Base-by-base conservation (phyloP, 192 early-diverging fungal genomes). In the Umbelopsis sp. region DNA sequence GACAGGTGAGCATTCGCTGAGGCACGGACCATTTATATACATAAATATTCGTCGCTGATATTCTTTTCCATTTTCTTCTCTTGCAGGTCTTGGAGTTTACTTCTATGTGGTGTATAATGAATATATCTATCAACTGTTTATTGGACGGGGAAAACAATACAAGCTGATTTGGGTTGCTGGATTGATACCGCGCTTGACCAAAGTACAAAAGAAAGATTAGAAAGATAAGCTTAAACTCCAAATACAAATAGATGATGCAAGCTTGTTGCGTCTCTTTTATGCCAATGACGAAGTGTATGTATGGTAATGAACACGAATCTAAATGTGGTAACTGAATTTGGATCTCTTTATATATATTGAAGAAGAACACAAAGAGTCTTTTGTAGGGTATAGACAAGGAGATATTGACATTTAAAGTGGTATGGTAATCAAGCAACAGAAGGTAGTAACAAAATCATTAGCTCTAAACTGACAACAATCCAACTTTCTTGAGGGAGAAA, bases 1-100 rank as follows among this genome's bases (percentile, higher is more conserved):
- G 38, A 89, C 89, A 16, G 88, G 74, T 69, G 43, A 66, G 3
- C n/a, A n/a, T n/a, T n/a, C n/a, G n/a, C n/a, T n/a, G n/a, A n/a
- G 38, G 2, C 38, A 3, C 12, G 38, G n/a, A n/a, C 5, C 2
- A 41, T 41, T 11, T 6, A 41, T 38, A 8, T 5, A 3, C 36
- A 6, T 41, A 38, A 41, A 6, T 41, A 41, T 41, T 3, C 12
- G 7, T 41, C 8, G 38, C 38, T 41, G 12, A 41, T 6, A 5
- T 41, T 41, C 12, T 41, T 41, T 41, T 41, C 5, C 12, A 8
- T 25, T 53, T 25, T 32, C 22, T 62, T 71, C 25, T 36, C 7
- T 4, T 24, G 25, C 66, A 72, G 72, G 49, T 10, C 25, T 77
- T n/a, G 75, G 75, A 12, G 70, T 68, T 1, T 77, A 77, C n/a